A percentile compares a stretch with the other conserved stretches of the same genome.
These are phyloP conservation scores for Colletotrichum cordylinicola DNA, from an alignment of 2,329 filamentous ascomycete species.

Conservation along the genomic window DNA sequence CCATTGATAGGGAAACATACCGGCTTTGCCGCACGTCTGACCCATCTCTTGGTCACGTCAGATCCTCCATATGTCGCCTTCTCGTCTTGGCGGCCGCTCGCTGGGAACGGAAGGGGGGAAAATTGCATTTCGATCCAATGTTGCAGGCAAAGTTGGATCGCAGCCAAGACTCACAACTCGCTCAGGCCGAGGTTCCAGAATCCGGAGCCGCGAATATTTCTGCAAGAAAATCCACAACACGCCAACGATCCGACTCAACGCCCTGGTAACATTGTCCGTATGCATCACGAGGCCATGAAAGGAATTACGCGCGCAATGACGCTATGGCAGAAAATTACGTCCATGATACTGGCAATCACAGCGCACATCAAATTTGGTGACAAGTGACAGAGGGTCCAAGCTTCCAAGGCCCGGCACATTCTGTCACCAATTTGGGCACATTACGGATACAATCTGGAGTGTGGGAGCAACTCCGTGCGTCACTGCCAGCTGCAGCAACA, in stretches of 20 bases:
- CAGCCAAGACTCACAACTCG: background rate
- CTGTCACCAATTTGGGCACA: background rate
- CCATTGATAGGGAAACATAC: conserved; percentile 4
- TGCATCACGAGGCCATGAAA: background rate
- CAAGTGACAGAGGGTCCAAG: background rate
- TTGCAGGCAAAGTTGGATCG: background rate
- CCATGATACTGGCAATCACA: background rate
- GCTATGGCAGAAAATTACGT: background rate
- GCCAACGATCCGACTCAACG: background rate
- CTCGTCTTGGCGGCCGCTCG: conserved; percentile 8
- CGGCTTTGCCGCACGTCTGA: conserved; percentile 9
- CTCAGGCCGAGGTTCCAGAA: background rate
- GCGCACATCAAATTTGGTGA: background rate
- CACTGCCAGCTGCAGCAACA: background rate
- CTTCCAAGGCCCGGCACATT: background rate
- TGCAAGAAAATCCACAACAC: background rate
- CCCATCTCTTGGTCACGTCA: conserved; percentile 14
- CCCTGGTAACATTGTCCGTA: background rate
- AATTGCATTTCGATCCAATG: background rate
- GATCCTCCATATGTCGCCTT: background rate
- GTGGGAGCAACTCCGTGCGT: background rate
- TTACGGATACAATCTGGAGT: background rate
- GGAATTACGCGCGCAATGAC: background rate
- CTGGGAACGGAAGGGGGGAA: background rate
- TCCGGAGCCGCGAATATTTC: background rate